These are phyloP conservation scores for Vanrija humicola DNA, from an alignment of 1,284 basidiomycete genomes.

Conservation along the genomic window DNA sequence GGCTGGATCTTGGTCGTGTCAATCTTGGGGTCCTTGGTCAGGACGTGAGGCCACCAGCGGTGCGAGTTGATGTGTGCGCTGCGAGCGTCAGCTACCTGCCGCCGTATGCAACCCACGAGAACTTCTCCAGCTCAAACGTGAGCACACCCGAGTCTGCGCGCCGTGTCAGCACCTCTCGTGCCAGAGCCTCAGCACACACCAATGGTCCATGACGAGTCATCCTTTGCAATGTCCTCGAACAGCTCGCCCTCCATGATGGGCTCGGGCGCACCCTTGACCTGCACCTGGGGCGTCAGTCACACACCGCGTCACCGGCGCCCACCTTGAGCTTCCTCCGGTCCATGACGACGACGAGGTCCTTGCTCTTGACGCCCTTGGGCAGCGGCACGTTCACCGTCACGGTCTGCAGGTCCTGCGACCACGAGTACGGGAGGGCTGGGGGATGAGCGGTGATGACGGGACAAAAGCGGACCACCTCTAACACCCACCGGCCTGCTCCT, in stretches of 20 bases:
- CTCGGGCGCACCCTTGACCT: slow-evolving; percentile 72
- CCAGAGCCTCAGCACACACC: slow-evolving; percentile 55
- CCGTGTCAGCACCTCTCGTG: background rate
- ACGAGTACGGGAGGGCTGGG: slow-evolving; percentile 81
- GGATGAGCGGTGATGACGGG: slow-evolving; percentile 9
- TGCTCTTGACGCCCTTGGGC: slow-evolving; percentile 77
- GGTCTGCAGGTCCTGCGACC: slow-evolving; percentile 86
- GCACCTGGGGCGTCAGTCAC: slow-evolving; percentile 52
- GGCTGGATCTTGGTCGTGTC: slow-evolving; percentile 96
- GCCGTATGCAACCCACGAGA: slow-evolving; percentile 30
- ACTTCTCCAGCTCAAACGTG: slow-evolving; percentile 48
- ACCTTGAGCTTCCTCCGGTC: slow-evolving; percentile 72
- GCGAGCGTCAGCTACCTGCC: background rate
- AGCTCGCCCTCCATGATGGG: slow-evolving; percentile 85
- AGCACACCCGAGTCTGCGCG: slow-evolving; percentile 37
- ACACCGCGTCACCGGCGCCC: background rate
- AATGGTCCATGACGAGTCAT: slow-evolving; percentile 96
- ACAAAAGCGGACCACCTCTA: background rate
- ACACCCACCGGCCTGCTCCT: slow-evolving; percentile 76
- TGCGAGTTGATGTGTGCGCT: slow-evolving; percentile 38
- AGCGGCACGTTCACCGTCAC: slow-evolving; percentile 80
- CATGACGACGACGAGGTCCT: slow-evolving; percentile 70
- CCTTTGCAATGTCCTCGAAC: slow-evolving; percentile 87
- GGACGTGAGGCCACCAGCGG: slow-evolving; percentile 97
- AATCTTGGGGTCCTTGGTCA: slow-evolving; percentile 93